Evolutionary conservation across 768 basidiomycete species (phyloP).

Genomic region (Boletus rubescentipes): DNA sequence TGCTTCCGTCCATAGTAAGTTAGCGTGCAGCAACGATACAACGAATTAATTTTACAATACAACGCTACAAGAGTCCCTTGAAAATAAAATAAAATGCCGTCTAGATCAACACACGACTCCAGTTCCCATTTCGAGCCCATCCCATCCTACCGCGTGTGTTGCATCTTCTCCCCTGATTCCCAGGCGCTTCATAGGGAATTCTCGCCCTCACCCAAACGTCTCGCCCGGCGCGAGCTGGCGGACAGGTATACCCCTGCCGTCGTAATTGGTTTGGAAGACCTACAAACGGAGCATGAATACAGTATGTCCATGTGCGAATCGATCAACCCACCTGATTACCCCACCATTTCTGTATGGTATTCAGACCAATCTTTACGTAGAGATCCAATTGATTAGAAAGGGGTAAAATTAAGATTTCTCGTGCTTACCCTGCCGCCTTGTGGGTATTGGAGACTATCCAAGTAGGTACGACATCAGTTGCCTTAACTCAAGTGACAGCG

Average conservation of each 20-base stretch:
- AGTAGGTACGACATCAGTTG: background rate
- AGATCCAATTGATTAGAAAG: background rate
- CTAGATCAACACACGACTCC: background rate
- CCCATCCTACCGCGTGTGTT: background rate
- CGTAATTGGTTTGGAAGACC: slow-evolving; percentile 24
- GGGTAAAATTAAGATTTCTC: background rate
- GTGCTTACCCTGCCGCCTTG: slow-evolving; percentile 21
- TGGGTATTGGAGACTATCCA: slow-evolving; percentile 30
- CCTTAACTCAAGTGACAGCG: background rate
- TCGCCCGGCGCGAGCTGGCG: slow-evolving; percentile 23
- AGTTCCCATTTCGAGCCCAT: background rate
- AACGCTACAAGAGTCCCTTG: background rate
- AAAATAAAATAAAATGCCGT: background rate
- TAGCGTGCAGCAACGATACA: background rate
- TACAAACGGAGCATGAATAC: background rate
- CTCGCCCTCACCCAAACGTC: slow-evolving; percentile 18
- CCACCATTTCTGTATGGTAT: slow-evolving; percentile 27
- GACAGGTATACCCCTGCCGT: slow-evolving; percentile 27
- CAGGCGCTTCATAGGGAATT: too few relatives aligned
- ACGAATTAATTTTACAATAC: background rate
- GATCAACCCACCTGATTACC: slow-evolving; percentile 23
- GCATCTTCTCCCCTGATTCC: background rate
- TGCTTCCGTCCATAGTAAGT: too few relatives aligned
- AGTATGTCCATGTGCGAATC: too few relatives aligned
- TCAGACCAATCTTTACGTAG: slow-evolving; percentile 18